Base-by-base conservation (phyloP, 495 filamentous ascomycete genomes). In the Neurospora sp. region DNA sequence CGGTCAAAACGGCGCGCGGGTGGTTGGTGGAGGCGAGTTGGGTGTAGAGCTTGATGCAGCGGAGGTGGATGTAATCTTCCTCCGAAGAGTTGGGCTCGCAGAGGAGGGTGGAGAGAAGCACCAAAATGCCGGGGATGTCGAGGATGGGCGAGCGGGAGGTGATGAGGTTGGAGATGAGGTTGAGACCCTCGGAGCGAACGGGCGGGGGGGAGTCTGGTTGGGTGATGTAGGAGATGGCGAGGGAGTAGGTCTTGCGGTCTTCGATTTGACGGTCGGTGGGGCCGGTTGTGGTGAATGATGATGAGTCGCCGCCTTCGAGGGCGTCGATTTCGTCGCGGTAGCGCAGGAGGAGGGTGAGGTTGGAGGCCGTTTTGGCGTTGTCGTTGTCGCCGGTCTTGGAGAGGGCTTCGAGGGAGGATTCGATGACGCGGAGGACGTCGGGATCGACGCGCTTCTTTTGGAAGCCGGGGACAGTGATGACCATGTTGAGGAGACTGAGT, bases 11-110 rank as follows among this genome's bases (percentile, higher is more conserved):
- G 0, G 90, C 88, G 42, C 85, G 87, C 2, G 91, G 89, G 74
- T 95, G 35, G 35, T 37, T 37, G 35, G 5, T 37, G 35, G 35
- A 37, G 35, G 35, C 35, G 35, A 37, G 80, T n/a, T 86, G 87
- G 1, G 88, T 87, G 70, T 93, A 88, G 3, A 91, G 82, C 71
- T 91, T 90, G 75, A 94, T 89, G 27, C 88, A 87, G 42, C 89
- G 90, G 6, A 94, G 82, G 74, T 93, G 93, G 71, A 93, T 88
- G 78, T 90, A 95, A 73, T 92, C 91, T 68, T 95, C 93, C 39
- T 84, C 83, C 73, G 92, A 90, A 68, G 86, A 87, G 27, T 65
- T 65, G 27, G 53, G 53, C 27, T 65, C 53, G 27, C 27, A 35
- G 5, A 94, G 83, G 8, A 94, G 83, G 0, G 88, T 89, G 2